Base-by-base conservation (phyloP, 345 rosid species). In the Carallia pectinifolia region DNA sequence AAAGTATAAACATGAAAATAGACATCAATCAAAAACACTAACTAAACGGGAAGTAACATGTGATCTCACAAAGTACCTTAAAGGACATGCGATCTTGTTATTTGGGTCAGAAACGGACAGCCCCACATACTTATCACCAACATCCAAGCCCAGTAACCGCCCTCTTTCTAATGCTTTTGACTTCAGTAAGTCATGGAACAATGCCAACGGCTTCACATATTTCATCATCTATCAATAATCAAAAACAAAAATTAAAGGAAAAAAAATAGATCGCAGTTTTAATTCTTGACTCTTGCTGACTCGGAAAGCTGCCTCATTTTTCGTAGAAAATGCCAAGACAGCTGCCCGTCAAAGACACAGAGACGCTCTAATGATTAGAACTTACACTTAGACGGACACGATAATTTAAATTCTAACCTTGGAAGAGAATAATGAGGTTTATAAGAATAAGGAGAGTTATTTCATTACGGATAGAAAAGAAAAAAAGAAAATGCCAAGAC, bases 41-140 rank as follows among this genome's bases (percentile, higher is more conserved):
- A 36, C 33, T 23, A 23, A 23, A 23, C 23, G 6, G 2, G 58
- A 37, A 62, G n/a, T 60, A 52, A 55, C 5, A 33, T 39, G 53
- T 34, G 5, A 27, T 29, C 52, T 56, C 9, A 23, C 17, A 37
- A 38, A 18, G 58, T 80, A 90, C 97, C 97, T 86, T 65, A 95
- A 69, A 71, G 94, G 99, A 6, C 80, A 72, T 0, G 97, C 96
- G 44, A 89, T 63, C 74, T 68, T 78, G 54, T 87, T 85, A 0
- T 44, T 53, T 9, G 75, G 66, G 80, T 92, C 96, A 1, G 90
- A 92, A 37, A 92, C 66, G 38, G 98, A 87, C 63, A 95, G 71
- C 0, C 99, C 99, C 27, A 95, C 92, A 71, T 89, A 92, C 78
- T 89, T 90, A 69, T 89, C 92, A 5, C 97, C 97, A 6, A 95